A percentile compares a stretch with the other conserved stretches of the same genome.
phyloP scores from a whole-genome alignment of 129 eudicot species.

The Flaveria brownii region DNA sequence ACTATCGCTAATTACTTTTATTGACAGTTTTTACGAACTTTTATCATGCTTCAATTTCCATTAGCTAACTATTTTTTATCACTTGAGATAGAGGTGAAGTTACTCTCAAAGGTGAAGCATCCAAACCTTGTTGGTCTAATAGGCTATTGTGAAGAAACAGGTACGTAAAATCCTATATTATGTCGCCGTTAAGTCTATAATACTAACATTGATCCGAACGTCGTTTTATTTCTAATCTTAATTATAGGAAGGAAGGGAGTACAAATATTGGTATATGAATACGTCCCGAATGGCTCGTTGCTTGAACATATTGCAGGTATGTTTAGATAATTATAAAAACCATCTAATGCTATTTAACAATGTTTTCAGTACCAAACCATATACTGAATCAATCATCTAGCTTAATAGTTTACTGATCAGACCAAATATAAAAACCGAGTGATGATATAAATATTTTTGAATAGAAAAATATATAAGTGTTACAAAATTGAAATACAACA shows the following conservation, averaged over 20 bases:
- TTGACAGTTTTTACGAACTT: background rate
- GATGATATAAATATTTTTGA: no score
- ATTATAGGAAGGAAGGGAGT: slow-evolving; percentile 47
- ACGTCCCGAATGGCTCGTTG: slow-evolving; percentile 66
- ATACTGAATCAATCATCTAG: no score
- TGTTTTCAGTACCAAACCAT: no score
- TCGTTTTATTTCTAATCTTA: background rate
- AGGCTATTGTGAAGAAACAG: slow-evolving; percentile 73
- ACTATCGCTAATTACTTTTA: background rate
- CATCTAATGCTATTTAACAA: background rate
- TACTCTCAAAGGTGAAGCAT: slow-evolving; percentile 80
- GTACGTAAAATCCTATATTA: slow-evolving; percentile 33
- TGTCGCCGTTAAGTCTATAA: background rate
- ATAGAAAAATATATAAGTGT: no score
- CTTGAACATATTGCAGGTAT: slow-evolving; percentile 74
- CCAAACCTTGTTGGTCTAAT: slow-evolving; percentile 65
- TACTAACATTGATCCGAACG: background rate
- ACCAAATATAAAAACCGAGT: no score
- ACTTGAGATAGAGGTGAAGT: slow-evolving; percentile 58
- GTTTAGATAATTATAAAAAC: slow-evolving; percentile 2
- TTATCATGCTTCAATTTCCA: background rate
- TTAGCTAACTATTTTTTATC: background rate
- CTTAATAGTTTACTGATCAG: no score
- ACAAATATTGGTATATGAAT: slow-evolving; percentile 71
- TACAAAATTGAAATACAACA: no score